Conservation (phyloP, 371 early-diverging fungal species). For the Mortierella sp. region DNA sequence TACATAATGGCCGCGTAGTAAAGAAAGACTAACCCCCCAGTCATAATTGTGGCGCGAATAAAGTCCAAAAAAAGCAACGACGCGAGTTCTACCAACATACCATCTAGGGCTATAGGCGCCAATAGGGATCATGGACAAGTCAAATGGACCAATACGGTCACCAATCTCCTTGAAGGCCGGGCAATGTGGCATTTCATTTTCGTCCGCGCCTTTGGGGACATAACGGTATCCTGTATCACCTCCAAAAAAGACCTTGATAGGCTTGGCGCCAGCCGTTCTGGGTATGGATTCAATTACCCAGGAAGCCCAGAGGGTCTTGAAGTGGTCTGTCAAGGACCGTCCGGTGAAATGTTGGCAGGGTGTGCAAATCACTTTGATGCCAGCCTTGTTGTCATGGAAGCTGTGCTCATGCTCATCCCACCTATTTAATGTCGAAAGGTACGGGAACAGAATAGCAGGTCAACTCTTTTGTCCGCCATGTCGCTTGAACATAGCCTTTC, state of each 20-base stretch:
- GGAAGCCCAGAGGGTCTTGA: constrained; percentile 83
- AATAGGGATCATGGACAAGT: constrained; percentile 84
- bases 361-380: constrained; percentile 70
- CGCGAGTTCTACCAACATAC: constrained; percentile 14
- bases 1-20: background rate
- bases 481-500: too few species aligned
- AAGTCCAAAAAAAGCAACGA: background rate
- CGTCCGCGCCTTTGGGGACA: constrained; percentile 60
- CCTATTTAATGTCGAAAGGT: constrained; percentile 1
- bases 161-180: constrained; percentile 90
- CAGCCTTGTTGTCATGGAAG: constrained; percentile 32
- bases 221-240: constrained; percentile 84
- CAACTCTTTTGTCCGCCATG: background rate
- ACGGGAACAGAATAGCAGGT: background rate
- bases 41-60: too few species aligned
- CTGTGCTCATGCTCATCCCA: constrained; percentile 74
- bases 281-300: constrained; percentile 69
- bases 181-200: constrained; percentile 72
- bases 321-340: constrained; percentile 73
- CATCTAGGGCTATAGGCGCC: constrained; percentile 86
- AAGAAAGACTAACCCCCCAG: too few species aligned
- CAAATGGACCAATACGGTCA: constrained; percentile 76
- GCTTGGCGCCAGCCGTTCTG: constrained; percentile 30
- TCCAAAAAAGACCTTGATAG: constrained; percentile 76
- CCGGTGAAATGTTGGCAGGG: constrained; percentile 87